A percentile compares a stretch with the other conserved stretches of the same genome.
phyloP scores from a whole-genome alignment of 345 rosid species.

The Eucalyptus shirleyi region DNA sequence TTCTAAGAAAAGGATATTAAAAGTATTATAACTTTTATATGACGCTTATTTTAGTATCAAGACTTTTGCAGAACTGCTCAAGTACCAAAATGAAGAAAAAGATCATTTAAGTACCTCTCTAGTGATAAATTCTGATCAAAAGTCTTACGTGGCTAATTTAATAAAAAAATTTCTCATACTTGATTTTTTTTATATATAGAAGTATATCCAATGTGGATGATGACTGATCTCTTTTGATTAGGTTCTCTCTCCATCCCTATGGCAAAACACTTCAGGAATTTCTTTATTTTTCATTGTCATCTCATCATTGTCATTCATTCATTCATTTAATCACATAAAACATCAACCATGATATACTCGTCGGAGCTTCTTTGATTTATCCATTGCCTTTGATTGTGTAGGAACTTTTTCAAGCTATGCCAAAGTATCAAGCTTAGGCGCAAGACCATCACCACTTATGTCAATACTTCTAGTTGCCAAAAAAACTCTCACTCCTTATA shows the following conservation, averaged over 20 bases:
- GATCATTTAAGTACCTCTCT: too few species aligned
- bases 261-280: neutral
- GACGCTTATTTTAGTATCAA: neutral
- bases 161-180: neutral
- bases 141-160: neutral
- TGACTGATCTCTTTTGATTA: neutral
- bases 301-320: neutral
- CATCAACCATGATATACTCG: neutral
- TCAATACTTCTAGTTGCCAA: neutral
- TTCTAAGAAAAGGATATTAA: neutral
- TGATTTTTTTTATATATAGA: too few species aligned
- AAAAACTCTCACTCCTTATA: neutral
- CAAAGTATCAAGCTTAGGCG: neutral
- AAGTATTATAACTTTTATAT: too few species aligned
- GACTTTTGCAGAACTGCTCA: neutral
- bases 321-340: neutral
- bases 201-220: neutral
- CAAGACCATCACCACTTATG: neutral
- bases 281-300: neutral
- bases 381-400: neutral
- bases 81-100: neutral
- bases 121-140: neutral
- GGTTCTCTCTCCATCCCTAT: neutral
- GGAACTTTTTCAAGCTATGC: neutral
- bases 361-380: neutral